Evolutionary conservation across 73 alveolate genomes (phyloP), one percentile per base, ranked within the genome.

Genomic region (Paramecium sexaurelia): DNA sequence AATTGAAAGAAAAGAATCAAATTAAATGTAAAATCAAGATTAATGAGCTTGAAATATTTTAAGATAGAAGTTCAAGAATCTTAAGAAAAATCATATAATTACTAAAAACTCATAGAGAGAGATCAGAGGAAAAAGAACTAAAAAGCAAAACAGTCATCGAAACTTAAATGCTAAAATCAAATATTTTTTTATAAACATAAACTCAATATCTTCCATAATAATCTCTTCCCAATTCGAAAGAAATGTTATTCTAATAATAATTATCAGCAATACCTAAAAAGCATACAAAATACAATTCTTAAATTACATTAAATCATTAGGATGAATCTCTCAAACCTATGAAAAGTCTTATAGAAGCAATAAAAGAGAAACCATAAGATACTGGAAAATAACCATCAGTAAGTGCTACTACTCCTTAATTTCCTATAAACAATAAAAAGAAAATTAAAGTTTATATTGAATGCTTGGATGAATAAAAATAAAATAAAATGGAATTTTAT

Each of bases 311-410:
- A 11, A 71, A 57, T 71, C 68, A 78, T 19, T 78, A 39, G 7
- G 40, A 56, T 24, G 90, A 78, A 78, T 78, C 90, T 7, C 33
- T 78, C 3, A 78, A 78, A 22, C 75, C 75, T 0, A 78, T 78
- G 90, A 78, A 78, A 43, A 78, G 90, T 45, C 32, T 78, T 0
- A 78, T 78, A 41, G 90, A 78, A 22, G 90, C 90, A 39, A 78
- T 78, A 7, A 41, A 78, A 33, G 90, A 78, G 55, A 43, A 41
- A 24, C 6, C 37, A 1, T 71, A 13, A 35, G 55, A 61, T 29
- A 61, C 24, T 3, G 83, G 10, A 2, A 61, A 61, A 19, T 29
- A 61, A 29, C 26, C 45, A 61, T 61, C 47, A 26, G 26, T 61
- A 29, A 29, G 51, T 26, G 67, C 67, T 51, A 51, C 67, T 51